These are phyloP conservation scores for Naganishia vaughanmartiniae DNA, from an alignment of 768 basidiomycete genomes.

Conservation along the genomic window DNA sequence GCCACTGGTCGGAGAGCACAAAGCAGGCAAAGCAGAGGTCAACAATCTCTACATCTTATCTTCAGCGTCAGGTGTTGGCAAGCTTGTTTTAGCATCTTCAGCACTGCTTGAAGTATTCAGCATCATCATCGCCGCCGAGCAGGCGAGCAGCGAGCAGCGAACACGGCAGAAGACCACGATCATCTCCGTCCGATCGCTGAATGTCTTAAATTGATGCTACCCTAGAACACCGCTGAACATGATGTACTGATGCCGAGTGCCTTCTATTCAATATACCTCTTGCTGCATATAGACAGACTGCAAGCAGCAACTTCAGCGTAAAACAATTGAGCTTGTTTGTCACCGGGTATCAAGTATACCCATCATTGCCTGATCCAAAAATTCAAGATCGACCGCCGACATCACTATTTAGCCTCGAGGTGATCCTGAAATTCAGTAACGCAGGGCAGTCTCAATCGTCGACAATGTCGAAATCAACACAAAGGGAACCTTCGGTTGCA, in stretches of 20 bases:
- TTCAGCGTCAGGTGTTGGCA: too few relatives aligned
- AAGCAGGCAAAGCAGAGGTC: too few relatives aligned
- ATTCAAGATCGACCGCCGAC: neutral
- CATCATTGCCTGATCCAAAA: slow-evolving; percentile 9
- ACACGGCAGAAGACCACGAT: neutral
- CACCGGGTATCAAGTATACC: slow-evolving; percentile 12
- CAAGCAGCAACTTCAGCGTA: neutral
- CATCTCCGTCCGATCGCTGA: neutral
- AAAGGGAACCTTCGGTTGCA: slow-evolving; percentile 28
- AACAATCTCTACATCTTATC: too few relatives aligned
- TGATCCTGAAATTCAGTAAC: neutral
- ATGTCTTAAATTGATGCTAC: slow-evolving; percentile 1
- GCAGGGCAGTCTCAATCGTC: neutral
- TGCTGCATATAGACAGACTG: neutral
- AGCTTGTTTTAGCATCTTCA: too few relatives aligned
- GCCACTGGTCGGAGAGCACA: too few relatives aligned
- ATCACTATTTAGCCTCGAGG: neutral
- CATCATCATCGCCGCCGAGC: too few relatives aligned
- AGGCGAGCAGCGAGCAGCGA: too few relatives aligned
- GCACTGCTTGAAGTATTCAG: too few relatives aligned
- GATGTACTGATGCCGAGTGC: neutral
- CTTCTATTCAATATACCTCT: neutral
- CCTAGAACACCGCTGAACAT: slow-evolving; percentile 12
- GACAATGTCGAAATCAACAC: slow-evolving; percentile 8
- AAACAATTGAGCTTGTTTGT: neutral